A percentile compares a stretch with the other conserved stretches of the same genome.
Evolutionary conservation across 192 early-diverging fungal species (phyloP).

Genomic region (Diversispora eburnea): DNA sequence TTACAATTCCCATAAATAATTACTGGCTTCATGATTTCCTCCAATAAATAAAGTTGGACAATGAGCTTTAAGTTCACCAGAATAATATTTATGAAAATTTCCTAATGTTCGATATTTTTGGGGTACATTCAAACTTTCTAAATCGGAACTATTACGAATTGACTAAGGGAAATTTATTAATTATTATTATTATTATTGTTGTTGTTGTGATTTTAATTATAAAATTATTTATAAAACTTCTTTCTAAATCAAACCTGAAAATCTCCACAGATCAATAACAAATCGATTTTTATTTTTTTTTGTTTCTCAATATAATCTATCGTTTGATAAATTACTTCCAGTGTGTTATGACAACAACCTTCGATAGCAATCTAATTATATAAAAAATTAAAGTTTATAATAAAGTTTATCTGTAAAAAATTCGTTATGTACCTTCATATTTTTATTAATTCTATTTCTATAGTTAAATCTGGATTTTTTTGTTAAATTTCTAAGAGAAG

Average conservation of each 20-base stretch:
- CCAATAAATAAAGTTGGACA: conserved; percentile 94
- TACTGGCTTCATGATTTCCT: conserved; percentile 96
- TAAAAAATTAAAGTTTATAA: no score
- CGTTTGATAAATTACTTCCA: conserved; percentile 86
- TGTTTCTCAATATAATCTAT: conserved; percentile 58
- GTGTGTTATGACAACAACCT: conserved; percentile 94
- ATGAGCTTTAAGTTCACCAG: conserved; percentile 72
- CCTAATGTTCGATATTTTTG: conserved; percentile 82
- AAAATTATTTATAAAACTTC: no score
- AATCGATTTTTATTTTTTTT: conserved; percentile 71
- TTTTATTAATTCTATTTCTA: no score
- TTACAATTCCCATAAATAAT: conserved; percentile 93
- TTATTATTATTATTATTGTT: no score
- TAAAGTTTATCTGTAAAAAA: no score
- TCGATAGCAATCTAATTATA: conserved; percentile 72
- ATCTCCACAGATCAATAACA: conserved; percentile 96
- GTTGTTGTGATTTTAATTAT: no score
- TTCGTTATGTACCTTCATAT: no score
- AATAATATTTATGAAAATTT: conserved; percentile 92
- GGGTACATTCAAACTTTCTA: conserved; percentile 79
- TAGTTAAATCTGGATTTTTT: no score
- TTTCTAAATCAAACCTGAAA: conserved; percentile 64
- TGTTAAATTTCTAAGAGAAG: no score
- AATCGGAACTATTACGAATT: conserved; percentile 79
- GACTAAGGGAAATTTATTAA: conserved; percentile 39